These are phyloP conservation scores for Monascus purpureus DNA, from an alignment of 495 filamentous ascomycete species.

Conservation along the genomic window DNA sequence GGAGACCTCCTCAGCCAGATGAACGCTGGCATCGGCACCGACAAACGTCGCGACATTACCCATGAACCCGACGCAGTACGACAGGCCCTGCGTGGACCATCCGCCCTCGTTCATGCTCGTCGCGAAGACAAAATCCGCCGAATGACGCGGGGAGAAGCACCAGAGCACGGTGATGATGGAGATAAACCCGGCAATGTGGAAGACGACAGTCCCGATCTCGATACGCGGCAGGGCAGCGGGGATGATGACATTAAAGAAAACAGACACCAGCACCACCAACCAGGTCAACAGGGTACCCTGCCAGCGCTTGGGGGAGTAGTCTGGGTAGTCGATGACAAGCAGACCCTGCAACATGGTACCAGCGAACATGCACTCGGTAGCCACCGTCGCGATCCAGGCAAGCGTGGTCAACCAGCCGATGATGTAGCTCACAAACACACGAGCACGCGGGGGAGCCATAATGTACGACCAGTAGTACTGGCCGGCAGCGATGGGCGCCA, in stretches of 20 bases:
- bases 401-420: slow-evolving; percentile 25
- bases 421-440: slow-evolving; percentile 21
- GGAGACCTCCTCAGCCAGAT: slow-evolving; percentile 33
- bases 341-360: slow-evolving; percentile 31
- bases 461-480: slow-evolving; percentile 33
- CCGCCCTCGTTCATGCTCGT: slow-evolving; percentile 30
- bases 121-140: slow-evolving; percentile 21
- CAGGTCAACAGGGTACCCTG: slow-evolving; percentile 36
- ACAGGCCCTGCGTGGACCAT: slow-evolving; percentile 29
- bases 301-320: slow-evolving; percentile 27
- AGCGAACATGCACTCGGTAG: slow-evolving; percentile 19
- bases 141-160: slow-evolving; percentile 12
- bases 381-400: slow-evolving; percentile 21
- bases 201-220: slow-evolving; percentile 26
- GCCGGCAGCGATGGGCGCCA: slow-evolving; percentile 26
- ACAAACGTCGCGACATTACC: slow-evolving; percentile 24
- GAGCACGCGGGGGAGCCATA: slow-evolving; percentile 18
- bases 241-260: slow-evolving; percentile 29
- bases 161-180: slow-evolving; percentile 26
- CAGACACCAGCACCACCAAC: slow-evolving; percentile 21
- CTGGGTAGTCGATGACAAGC: slow-evolving; percentile 22
- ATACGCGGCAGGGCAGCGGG: slow-evolving; percentile 27
- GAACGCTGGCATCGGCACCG: slow-evolving; percentile 22
- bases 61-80: slow-evolving; percentile 29
- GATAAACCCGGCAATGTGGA: slow-evolving; percentile 35